Evolutionary conservation across 192 early-diverging fungal species (phyloP), one percentile per base, ranked within the genome.

Genomic region (Rhizophagus sp.): DNA sequence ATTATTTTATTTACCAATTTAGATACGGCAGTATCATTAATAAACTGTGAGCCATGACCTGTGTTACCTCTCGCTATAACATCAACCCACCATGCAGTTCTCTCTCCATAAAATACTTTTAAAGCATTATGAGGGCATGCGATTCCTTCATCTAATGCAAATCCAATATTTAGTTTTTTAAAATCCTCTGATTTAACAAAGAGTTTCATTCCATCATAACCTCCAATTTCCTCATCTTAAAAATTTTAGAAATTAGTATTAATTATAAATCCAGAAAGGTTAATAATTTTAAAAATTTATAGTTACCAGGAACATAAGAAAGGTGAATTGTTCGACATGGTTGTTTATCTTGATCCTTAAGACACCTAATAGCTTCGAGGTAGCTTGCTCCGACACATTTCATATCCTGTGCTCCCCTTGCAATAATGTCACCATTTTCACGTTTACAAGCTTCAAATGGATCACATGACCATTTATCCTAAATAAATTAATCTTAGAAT

Each of bases 341-440:
- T 78, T 83, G 83, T 79, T 71, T 84, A 27, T 90, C 93, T 57
- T 82, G 73, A 2, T 78, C 81, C 78, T 91, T 87, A 47, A 95
- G 89, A 30, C 73, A 77, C 0, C 94, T 87, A 64, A 97, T 86
- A 44, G 93, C 93, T 83, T 97, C 96, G 52, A 97, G 85, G 84
- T 97, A 96, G 52, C 90, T 89, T 73, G 79, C 9, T 13, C 94
- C 94, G 65, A 95, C 94, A 82, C 95, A 95, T 84, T 97, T 97
- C 96, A 97, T 97, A 81, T 97, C 95, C 83, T 95, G 94, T 15
- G 95, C 81, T 1, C 94, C 95, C 52, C 95, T 92, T n/a, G 94
- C 96, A 79, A 91, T 84, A 80, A 97, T 96, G 66, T 89, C 82
- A 17, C 93, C 93, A 80, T 90, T 86, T 24, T 84, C 87, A 50